Conservation (phyloP, 1,284 basidiomycete species). For the Apiotrichum siamense region DNA sequence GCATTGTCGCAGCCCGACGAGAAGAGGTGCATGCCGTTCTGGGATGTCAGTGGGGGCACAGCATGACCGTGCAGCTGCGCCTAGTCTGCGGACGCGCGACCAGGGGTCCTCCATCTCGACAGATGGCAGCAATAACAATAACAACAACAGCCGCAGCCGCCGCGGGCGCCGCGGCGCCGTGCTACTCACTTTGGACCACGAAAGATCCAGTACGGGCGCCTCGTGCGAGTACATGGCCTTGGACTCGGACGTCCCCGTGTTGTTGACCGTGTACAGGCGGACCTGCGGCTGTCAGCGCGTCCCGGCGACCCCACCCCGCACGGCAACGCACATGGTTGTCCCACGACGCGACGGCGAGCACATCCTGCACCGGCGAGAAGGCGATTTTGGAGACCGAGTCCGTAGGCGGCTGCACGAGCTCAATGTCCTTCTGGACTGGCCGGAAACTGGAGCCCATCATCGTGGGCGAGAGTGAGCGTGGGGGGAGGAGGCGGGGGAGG, state of each 20-base stretch:
- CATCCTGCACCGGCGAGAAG: constrained; percentile 62
- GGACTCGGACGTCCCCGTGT: constrained; percentile 55
- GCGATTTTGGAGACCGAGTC: constrained; percentile 67
- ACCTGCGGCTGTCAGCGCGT: constrained; percentile 38
- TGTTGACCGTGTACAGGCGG: constrained; percentile 55
- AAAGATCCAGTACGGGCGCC: constrained; percentile 71
- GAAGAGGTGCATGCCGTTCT: constrained; percentile 73
- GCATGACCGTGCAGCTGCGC: no score
- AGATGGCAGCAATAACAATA: no score
- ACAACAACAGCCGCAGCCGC: no score
- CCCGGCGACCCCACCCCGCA: background rate
- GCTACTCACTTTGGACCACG: constrained; percentile 64
- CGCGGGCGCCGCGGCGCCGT: no score
- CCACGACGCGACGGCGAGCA: constrained; percentile 70
- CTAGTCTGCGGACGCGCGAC: no score
- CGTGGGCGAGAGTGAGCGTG: constrained; percentile 4
- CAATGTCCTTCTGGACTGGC: constrained; percentile 57
- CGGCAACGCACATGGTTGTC: constrained; percentile 60
- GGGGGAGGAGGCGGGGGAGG: no score
- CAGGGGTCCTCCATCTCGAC: no score
- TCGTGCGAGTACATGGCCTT: constrained; percentile 80
- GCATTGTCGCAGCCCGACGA: constrained; percentile 84
- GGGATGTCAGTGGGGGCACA: constrained; percentile 1
- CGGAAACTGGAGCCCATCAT: constrained; percentile 23
- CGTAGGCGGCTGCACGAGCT: constrained; percentile 63